Evolutionary conservation across 805 yeast genomes (phyloP), one percentile per base, ranked within the genome.

Genomic region (Yarrowia osloensis): DNA sequence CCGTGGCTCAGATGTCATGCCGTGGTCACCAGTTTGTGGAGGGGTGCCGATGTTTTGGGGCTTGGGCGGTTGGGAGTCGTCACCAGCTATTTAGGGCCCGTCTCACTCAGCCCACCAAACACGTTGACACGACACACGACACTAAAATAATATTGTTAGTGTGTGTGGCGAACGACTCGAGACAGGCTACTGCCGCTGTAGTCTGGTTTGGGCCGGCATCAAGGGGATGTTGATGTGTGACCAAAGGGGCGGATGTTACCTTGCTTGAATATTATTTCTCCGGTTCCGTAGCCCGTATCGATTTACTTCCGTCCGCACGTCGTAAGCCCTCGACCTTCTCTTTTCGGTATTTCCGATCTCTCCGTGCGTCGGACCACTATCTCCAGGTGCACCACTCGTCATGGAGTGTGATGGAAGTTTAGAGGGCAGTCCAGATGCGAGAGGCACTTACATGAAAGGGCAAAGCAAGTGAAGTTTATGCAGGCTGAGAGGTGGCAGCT

Each of bases 341-440:
- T 26, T 24, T 46, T 26, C 11, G 31, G 50, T 5, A 19, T 12
- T 22, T 22, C 29, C 49, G 31, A 17, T 26, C 26, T 24, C 1
- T 24, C 50, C 50, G 50, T 46, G 33, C n/a, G 37, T 49, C 54
- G 54, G 54, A 29, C 54, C 37, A 49, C 37, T 49, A 49, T 49
- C 54, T 49, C 37, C 37, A 28, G 54, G 12, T 19, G 54, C 35
- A n/a, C 50, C 35, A 24, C 11, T 21, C 57, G 39, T n/a, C 65
- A 59, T 42, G 65, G 65, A 59, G 65, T 59, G 39, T 42, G 52
- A 42, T 59, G 61, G 61, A 54, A 54, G 61, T 54, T 54, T 54
- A 54, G 61, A 54, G 33, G 61, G 61, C 61, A 54, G 61, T 54
- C 61, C 44, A 35, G 61, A 35, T 54, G 61, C 61, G 61, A 29